Percentiles rank a stretch among this genome's conserved stretches.
Evolutionary conservation across 192 early-diverging fungal species (phyloP).

Genomic region (Podila epigama): DNA sequence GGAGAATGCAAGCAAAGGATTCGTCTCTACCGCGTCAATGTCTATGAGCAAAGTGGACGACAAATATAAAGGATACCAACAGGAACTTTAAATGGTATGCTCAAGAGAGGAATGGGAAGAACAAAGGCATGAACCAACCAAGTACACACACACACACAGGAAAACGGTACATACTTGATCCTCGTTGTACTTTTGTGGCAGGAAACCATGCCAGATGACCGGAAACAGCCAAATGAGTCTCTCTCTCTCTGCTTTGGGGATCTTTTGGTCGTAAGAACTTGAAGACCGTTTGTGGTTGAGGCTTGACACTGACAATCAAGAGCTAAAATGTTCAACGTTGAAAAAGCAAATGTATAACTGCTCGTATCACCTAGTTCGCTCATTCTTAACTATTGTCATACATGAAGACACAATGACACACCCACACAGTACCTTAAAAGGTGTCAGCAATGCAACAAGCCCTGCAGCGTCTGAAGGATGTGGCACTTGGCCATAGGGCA

Average conservation of each 20-base stretch:
- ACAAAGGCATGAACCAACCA: no score
- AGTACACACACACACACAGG: no score
- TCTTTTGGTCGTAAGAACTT: slow-evolving; percentile 62
- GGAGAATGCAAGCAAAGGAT: slow-evolving; percentile 63
- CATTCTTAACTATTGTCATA: not conserved
- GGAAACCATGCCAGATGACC: slow-evolving; percentile 67
- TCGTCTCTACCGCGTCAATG: slow-evolving; percentile 32
- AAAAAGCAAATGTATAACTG: not conserved
- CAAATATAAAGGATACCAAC: no score
- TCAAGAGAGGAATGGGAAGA: no score
- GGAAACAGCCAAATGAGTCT: slow-evolving; percentile 41
- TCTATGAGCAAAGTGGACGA: no score
- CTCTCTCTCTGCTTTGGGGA: slow-evolving; percentile 13
- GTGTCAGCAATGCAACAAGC: slow-evolving; percentile 66
- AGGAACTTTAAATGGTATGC: no score
- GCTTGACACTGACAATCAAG: slow-evolving; percentile 66
- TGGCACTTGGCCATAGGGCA: slow-evolving; percentile 62
- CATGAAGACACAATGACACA: not conserved
- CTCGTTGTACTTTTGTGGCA: slow-evolving; percentile 49
- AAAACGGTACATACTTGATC: slow-evolving; percentile 44
- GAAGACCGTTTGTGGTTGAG: slow-evolving; percentile 62
- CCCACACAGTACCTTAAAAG: slow-evolving; percentile 55
- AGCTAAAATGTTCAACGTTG: slow-evolving; percentile 33
- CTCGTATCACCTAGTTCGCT: not conserved
- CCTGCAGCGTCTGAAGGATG: slow-evolving; percentile 64